Percentiles rank a stretch among this genome's conserved stretches.
Evolutionary conservation across 2,329 filamentous ascomycete genomes (phyloP).

Genomic region (Trichoderma atroviride): DNA sequence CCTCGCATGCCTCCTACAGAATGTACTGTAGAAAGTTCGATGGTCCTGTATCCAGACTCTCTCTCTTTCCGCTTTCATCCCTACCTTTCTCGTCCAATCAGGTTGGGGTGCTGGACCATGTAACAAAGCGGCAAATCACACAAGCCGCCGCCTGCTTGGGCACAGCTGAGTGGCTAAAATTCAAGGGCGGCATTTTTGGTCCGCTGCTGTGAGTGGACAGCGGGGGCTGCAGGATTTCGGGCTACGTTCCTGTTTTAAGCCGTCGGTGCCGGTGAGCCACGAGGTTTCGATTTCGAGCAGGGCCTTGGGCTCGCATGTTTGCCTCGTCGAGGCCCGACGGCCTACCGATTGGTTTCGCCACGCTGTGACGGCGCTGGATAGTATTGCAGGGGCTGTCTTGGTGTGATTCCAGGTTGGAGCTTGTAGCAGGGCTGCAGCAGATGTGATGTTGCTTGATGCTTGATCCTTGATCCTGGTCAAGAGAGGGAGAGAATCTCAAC

Average conservation of each 20-base stretch:
- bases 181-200: slow-evolving; percentile 21
- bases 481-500: neutral
- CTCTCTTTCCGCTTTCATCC: neutral
- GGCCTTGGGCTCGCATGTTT: neutral
- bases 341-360: neutral
- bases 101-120: neutral
- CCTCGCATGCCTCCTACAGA: neutral
- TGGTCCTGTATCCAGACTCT: neutral
- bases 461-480: neutral
- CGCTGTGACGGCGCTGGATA: neutral
- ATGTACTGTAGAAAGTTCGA: neutral
- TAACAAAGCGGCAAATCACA: slow-evolving; percentile 25
- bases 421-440: too few relatives aligned
- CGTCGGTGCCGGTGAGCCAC: neutral
- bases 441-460: neutral
- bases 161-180: slow-evolving; percentile 27
- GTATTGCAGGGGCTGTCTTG: neutral
- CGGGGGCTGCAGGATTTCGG: slow-evolving; percentile 19
- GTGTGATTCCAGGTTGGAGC: neutral
- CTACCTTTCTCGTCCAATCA: slow-evolving; percentile 4
- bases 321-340: neutral
- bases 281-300: neutral
- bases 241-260: slow-evolving; percentile 9
- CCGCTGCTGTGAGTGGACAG: slow-evolving; percentile 10
- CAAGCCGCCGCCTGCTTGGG: slow-evolving; percentile 1